Conservation (phyloP, 371 early-diverging fungal species). For the Mortierella sp. region DNA sequence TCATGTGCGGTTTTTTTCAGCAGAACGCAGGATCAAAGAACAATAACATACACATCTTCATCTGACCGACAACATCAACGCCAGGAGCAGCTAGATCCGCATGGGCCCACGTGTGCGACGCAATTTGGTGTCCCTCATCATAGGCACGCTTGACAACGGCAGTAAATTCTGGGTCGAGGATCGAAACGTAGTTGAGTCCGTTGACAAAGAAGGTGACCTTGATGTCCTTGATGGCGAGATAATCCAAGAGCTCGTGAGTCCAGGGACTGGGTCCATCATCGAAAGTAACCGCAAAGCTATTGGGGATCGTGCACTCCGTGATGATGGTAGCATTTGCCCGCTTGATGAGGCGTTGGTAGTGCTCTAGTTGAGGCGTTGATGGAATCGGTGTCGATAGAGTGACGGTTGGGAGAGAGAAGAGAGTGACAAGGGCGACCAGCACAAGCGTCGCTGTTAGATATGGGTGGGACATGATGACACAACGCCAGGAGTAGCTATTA, state of each 20-base stretch:
- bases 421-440: too few relatives aligned
- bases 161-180: slow-evolving; percentile 33
- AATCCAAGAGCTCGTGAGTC: slow-evolving; percentile 62
- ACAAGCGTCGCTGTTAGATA: too few relatives aligned
- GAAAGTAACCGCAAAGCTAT: slow-evolving; percentile 63
- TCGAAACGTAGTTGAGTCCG: slow-evolving; percentile 59
- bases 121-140: slow-evolving; percentile 63
- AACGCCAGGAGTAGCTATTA: too few relatives aligned
- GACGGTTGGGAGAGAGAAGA: too few relatives aligned
- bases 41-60: slow-evolving; percentile 22
- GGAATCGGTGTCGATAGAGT: too few relatives aligned
- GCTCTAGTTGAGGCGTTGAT: too few relatives aligned
- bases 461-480: too few relatives aligned
- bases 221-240: slow-evolving; percentile 57
- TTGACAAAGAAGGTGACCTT: slow-evolving; percentile 81
- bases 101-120: slow-evolving; percentile 41
- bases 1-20: too few relatives aligned
- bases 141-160: slow-evolving; percentile 59
- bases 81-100: slow-evolving; percentile 19
- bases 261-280: slow-evolving; percentile 73
- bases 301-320: slow-evolving; percentile 21
- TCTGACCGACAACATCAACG: slow-evolving; percentile 21
- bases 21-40: not conserved
- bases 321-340: slow-evolving; percentile 17
- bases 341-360: slow-evolving; percentile 5